Evolutionary conservation across 1,284 basidiomycete species (phyloP).

Genomic region (Sanghuangporus baumii): DNA sequence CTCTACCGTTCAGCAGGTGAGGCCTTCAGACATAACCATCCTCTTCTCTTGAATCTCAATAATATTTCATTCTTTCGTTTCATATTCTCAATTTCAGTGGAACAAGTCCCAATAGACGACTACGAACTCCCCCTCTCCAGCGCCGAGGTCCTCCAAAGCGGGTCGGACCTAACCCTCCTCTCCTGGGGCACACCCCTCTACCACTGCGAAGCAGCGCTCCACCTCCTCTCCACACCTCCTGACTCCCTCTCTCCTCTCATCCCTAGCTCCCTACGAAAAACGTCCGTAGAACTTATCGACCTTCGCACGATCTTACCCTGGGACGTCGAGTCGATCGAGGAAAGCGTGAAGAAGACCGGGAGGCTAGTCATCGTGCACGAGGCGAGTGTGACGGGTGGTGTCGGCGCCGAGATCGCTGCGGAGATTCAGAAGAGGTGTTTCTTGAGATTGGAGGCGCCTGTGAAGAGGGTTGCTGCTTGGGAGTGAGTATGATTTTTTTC

Average conservation of each 20-base stretch:
- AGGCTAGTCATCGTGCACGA: constrained; percentile 88
- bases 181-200: constrained; percentile 93
- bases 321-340: constrained; percentile 77
- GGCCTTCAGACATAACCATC: constrained; percentile 13
- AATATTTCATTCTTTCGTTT: not conserved
- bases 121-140: constrained; percentile 75
- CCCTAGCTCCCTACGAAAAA: constrained; percentile 60
- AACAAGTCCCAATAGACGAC: constrained; percentile 89
- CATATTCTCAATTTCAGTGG: constrained; percentile 44
- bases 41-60: not conserved
- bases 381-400: constrained; percentile 78
- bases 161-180: constrained; percentile 81
- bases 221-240: constrained; percentile 64
- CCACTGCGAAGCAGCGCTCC: constrained; percentile 78
- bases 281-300: constrained; percentile 87
- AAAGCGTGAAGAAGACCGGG: constrained; percentile 80
- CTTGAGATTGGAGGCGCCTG: constrained; percentile 80
- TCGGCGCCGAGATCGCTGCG: constrained; percentile 83
- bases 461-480: constrained; percentile 85
- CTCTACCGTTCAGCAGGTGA: constrained; percentile 76
- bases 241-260: constrained; percentile 61
- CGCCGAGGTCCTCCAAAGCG: constrained; percentile 71
- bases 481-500: constrained; percentile 58
- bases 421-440: constrained; percentile 86
- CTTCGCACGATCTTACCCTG: constrained; percentile 86